Conservation (phyloP, 345 rosid genomes). For the Eucalyptus rudis region DNA sequence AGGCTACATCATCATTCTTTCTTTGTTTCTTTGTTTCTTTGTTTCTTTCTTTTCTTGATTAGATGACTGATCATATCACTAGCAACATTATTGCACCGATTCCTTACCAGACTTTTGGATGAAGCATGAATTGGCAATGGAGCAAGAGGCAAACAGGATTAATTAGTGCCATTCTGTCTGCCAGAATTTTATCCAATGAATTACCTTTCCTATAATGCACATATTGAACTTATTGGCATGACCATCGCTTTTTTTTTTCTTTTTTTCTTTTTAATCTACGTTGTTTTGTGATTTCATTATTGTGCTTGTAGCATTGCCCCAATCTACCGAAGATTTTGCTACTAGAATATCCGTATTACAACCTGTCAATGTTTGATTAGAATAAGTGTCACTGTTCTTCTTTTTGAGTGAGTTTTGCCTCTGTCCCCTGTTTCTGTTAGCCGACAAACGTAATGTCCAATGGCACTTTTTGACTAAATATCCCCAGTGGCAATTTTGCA, state of each 20-base stretch:
- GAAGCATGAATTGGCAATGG: not conserved
- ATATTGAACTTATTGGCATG: not conserved
- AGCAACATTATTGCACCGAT: not conserved
- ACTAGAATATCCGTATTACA: not conserved
- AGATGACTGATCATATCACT: not conserved
- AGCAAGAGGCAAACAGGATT: not conserved
- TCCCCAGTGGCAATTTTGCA: conserved; percentile 90
- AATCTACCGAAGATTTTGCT: not conserved
- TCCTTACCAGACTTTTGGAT: not conserved
- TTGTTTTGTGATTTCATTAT: not conserved
- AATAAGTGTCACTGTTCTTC: not conserved
- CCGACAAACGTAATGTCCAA: not conserved
- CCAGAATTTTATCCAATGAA: not conserved
- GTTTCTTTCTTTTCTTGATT: not conserved
- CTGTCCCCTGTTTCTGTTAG: not conserved
- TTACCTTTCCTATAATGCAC: not conserved
- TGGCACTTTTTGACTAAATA: conserved; percentile 48
- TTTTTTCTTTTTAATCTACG: not conserved
- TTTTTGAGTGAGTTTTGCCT: not conserved
- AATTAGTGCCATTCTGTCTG: not conserved
- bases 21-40: not conserved
- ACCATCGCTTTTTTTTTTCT: not conserved
- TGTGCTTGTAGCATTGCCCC: not conserved
- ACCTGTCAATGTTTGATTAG: not conserved
- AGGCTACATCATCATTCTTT: not conserved